Evolutionary conservation across 2,329 filamentous ascomycete genomes (phyloP), one percentile per base, ranked within the genome.

Genomic region (Metarhizium guizhouense): DNA sequence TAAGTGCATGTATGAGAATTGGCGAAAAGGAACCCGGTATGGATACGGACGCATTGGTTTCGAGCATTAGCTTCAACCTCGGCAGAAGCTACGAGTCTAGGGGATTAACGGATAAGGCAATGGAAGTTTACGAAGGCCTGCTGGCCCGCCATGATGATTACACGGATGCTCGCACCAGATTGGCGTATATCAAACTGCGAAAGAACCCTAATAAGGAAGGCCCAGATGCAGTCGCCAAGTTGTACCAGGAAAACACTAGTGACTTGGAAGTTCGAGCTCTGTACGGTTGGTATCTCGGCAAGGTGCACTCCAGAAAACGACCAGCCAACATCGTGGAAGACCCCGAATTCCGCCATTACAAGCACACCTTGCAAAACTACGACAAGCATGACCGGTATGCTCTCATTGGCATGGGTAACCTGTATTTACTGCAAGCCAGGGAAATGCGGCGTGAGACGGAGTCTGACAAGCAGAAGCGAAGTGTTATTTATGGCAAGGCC

Each of bases 301-400:
- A 90, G 67, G 76, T 83, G 16, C 78, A 82, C 62, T 86, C 88
- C 13, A 91, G 93, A 71, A 96, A 94, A 73, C 83, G 87, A 56
- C 85, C 86, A 3, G 75, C 82, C 53, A 93, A 94, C 66, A 80
- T 96, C 57, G 84, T 84, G 16, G 92, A 97, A 66, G 95, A 99
- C 67, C 85, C 86, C 38, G 94, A 99, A 70, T 87, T 96, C 64
- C 84, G 91, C 3, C 92, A 96, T 68, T 95, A 95, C 78, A 99
- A 97, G 74, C 91, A 96, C 70, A 97, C 93, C 0, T 76, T 99
- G 34, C 90, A 95, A 68, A 85, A 92, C 62, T 87, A 91, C 68
- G 93, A 99, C 75, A 99, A 97, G 78, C 94, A 99, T 68, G 94
- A 99, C 68, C 82, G 90, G n/a, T 99, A 99, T 69, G 90, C 94